A percentile compares a stretch with the other conserved stretches of the same genome.
phyloP scores from a whole-genome alignment of 2,329 filamentous ascomycete species.

The Colletotrichum echinochloae region DNA sequence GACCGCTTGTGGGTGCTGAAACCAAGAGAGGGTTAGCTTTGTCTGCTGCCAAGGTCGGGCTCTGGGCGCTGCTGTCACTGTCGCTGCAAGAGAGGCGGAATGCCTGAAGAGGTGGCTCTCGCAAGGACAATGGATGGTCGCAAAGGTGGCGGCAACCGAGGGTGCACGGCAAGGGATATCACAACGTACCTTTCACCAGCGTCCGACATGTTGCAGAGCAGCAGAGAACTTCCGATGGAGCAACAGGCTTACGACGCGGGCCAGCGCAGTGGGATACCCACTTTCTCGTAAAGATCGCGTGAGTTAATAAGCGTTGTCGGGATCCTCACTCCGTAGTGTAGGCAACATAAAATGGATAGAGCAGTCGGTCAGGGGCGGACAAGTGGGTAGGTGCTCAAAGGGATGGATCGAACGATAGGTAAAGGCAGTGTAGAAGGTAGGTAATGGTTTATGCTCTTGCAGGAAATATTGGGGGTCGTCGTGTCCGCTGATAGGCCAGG shows the following conservation, averaged over 20 bases:
- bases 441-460: slow-evolving; percentile 27
- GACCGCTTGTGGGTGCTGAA: slow-evolving; percentile 63
- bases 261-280: slow-evolving; percentile 32
- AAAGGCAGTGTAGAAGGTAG: slow-evolving; percentile 1
- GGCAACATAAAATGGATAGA: slow-evolving; percentile 27
- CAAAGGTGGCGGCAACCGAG: slow-evolving; percentile 5
- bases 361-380: slow-evolving; percentile 23
- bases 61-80: slow-evolving; percentile 15
- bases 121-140: slow-evolving; percentile 21
- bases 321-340: slow-evolving; percentile 15
- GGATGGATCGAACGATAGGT: not conserved
- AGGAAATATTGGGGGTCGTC: slow-evolving; percentile 28
- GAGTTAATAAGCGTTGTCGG: slow-evolving; percentile 33
- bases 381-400: not conserved
- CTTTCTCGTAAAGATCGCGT: slow-evolving; percentile 35
- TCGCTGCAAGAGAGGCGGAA: slow-evolving; percentile 16
- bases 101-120: slow-evolving; percentile 13
- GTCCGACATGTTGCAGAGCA: slow-evolving; percentile 50
- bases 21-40: slow-evolving; percentile 36
- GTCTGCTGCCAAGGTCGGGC: slow-evolving; percentile 20
- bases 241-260: slow-evolving; percentile 21
- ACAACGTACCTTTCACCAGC: slow-evolving; percentile 51
- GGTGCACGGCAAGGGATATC: slow-evolving; percentile 14
- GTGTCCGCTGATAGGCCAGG: slow-evolving; percentile 26
- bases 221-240: slow-evolving; percentile 18